Conservation (phyloP, 1,284 basidiomycete genomes). For the Melampsora medusae region DNA sequence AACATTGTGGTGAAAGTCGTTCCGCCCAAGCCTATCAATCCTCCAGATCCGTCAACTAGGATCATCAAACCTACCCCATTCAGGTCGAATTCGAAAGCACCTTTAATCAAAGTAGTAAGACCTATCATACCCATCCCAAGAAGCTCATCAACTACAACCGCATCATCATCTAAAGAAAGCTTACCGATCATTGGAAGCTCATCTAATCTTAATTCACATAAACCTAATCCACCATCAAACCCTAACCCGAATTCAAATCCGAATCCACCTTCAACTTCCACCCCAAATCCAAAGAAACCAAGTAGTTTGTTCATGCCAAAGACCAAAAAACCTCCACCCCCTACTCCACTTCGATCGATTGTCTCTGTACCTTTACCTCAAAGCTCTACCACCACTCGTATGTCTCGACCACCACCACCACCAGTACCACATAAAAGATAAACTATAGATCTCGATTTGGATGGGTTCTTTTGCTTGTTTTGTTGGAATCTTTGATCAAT, state of each 20-base stretch:
- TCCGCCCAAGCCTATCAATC: background rate
- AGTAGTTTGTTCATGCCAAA: slow-evolving; percentile 8
- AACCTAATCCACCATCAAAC: background rate
- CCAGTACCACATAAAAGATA: background rate
- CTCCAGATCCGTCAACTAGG: background rate
- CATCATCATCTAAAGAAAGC: too few relatives aligned
- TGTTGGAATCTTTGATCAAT: too few relatives aligned
- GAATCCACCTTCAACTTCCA: background rate
- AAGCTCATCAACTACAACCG: too few relatives aligned
- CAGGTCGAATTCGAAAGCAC: too few relatives aligned
- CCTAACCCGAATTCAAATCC: background rate
- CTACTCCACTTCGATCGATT: background rate
- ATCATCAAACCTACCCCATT: slow-evolving; percentile 1
- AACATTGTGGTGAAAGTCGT: background rate
- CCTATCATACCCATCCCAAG: too few relatives aligned
- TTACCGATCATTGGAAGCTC: too few relatives aligned
- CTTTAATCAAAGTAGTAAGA: too few relatives aligned
- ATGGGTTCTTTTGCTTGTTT: background rate
- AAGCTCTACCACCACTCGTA: background rate
- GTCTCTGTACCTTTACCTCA: background rate
- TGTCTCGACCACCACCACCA: background rate
- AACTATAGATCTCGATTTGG: background rate
- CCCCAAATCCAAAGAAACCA: background rate
- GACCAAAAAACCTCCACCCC: background rate
- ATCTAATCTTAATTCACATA: too few relatives aligned